These are phyloP conservation scores for Nakazawaea ishiwadae DNA, from an alignment of 805 yeast genomes.

Conservation along the genomic window DNA sequence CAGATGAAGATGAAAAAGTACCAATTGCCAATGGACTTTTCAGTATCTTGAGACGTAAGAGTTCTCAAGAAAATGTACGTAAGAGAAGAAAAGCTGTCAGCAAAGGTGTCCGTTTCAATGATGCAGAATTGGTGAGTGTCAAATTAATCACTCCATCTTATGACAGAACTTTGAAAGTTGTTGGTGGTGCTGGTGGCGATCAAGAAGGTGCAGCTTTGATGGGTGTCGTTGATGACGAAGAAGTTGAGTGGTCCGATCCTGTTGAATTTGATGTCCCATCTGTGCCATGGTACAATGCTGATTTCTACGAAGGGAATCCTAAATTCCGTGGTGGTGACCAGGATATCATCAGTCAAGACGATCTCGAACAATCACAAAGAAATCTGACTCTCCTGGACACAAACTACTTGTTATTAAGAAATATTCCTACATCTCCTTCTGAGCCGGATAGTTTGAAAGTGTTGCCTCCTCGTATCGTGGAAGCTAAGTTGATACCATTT, in stretches of 20 bases:
- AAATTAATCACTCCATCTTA: slow-evolving; percentile 1
- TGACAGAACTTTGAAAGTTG: background rate
- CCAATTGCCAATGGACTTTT: background rate
- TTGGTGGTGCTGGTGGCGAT: background rate
- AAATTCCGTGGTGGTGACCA: slow-evolving; percentile 3
- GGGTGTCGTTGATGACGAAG: slow-evolving; percentile 9
- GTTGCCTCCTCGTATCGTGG: slow-evolving; percentile 5
- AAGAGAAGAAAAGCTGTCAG: slow-evolving; percentile 3
- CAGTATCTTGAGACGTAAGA: slow-evolving; percentile 8
- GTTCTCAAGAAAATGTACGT: background rate
- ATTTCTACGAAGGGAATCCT: slow-evolving; percentile 6
- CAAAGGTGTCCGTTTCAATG: slow-evolving; percentile 12
- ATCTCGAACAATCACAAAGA: slow-evolving; percentile 1
- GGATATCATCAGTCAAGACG: background rate
- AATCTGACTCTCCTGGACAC: background rate
- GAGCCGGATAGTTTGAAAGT: slow-evolving; percentile 2
- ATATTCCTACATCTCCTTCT: slow-evolving; percentile 5
- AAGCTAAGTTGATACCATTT: slow-evolving; percentile 7
- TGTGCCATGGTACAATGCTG: slow-evolving; percentile 7
- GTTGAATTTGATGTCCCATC: background rate
- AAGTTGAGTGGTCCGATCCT: slow-evolving; percentile 7
- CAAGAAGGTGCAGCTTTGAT: slow-evolving; percentile 3
- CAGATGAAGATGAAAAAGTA: slow-evolving; percentile 1
- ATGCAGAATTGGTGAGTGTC: slow-evolving; percentile 6
- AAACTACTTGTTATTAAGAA: background rate